Conservation (phyloP, 345 rosid species). For the Corchorus olitorius region DNA sequence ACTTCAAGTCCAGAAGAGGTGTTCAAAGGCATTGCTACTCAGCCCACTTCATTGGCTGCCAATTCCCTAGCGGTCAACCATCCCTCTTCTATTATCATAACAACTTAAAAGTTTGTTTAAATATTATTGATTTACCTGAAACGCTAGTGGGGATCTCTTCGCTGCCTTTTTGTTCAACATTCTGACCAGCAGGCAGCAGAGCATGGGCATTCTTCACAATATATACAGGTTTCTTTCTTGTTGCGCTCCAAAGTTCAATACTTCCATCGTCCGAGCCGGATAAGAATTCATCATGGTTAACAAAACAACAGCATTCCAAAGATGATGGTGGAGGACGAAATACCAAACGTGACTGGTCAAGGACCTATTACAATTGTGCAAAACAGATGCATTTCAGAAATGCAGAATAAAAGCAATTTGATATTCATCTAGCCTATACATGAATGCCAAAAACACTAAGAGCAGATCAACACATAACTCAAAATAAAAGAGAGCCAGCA, state of each 20-base stretch:
- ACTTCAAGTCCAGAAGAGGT: not conserved
- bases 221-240: constrained; percentile 76
- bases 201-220: constrained; percentile 81
- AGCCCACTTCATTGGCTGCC: no score
- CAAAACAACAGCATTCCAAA: constrained; percentile 90
- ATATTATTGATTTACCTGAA: constrained; percentile 46
- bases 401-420: not conserved
- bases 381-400: constrained; percentile 9
- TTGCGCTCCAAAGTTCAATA: constrained; percentile 67
- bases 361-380: constrained; percentile 53
- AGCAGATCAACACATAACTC: not conserved
- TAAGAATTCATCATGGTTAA: constrained; percentile 77
- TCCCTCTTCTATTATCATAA: not conserved
- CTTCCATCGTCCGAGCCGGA: constrained; percentile 98
- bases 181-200: constrained; percentile 27
- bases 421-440: not conserved
- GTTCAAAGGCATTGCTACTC: not conserved
- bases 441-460: not conserved
- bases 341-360: constrained; percentile 67
- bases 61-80: not conserved
- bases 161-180: constrained; percentile 27
- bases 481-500: not conserved
- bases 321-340: constrained; percentile 82
- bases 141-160: constrained; percentile 38
- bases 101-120: not conserved